Conservation (phyloP, 75 land plant genomes). For the Gnetum montanum region DNA sequence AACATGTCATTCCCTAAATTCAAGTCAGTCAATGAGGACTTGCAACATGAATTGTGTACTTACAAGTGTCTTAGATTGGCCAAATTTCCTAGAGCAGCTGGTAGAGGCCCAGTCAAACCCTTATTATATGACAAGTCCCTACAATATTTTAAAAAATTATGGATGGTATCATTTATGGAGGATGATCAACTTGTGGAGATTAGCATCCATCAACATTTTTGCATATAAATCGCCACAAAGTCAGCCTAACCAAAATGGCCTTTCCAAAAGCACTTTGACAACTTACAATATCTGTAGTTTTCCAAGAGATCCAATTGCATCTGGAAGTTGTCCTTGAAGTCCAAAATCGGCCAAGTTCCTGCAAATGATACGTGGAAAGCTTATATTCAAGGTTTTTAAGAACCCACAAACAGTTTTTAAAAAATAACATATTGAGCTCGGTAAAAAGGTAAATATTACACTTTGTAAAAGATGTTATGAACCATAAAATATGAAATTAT, state of each 20-base stretch:
- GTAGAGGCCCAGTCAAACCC: constrained; percentile 1
- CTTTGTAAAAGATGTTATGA: neutral
- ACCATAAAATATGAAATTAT: neutral
- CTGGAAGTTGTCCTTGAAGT: neutral
- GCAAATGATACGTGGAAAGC: neutral
- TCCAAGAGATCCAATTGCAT: constrained; percentile 5
- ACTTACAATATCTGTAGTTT: constrained; percentile 3
- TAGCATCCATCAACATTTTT: neutral
- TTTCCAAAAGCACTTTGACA: neutral
- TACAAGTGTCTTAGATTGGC: neutral
- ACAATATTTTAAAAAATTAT: neutral
- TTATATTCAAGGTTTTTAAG: neutral
- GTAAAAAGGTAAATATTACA: neutral
- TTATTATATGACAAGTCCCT: constrained; percentile 9
- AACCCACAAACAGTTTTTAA: neutral
- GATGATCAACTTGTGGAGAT: neutral
- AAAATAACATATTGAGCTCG: neutral
- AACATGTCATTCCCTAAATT: neutral
- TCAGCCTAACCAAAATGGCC: no score
- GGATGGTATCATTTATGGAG: neutral
- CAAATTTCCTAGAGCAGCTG: constrained; percentile 2
- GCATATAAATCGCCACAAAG: no score
- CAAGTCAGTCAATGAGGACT: neutral
- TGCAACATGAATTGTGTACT: neutral
- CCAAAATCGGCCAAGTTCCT: neutral